Evolutionary conservation across 225 moss, liverwort and hornwort species (phyloP), one percentile per base, ranked within the genome.

Genomic region (Marchantia paleacea): DNA sequence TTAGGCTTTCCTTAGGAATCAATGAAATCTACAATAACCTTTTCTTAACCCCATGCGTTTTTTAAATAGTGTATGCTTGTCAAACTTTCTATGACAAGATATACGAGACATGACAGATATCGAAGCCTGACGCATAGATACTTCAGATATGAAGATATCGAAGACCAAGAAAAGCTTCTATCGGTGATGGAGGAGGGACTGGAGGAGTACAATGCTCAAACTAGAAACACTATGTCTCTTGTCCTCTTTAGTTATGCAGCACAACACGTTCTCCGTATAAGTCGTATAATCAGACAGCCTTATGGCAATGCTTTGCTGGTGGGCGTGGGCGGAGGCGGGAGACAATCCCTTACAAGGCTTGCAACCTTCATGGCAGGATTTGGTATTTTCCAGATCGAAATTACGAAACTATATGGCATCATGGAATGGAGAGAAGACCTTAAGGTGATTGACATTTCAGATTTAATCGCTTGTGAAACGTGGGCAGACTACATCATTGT

Each of bases 231-330:
- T 10, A 93, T 95, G 93, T 73, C 88, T 78, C 90, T 95, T 39
- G 90, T 93, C 22, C 90, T 95, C 25, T 95, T 95, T 28, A 89
- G 88, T 0, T 93, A 95, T 75, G 95, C 93, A 58, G 93, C 92
- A 48, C 90, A 93, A 52, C 93, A 95, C 81, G 83, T 95, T 7
- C 80, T 95, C 29, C 88, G 93, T 0, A 95, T 95, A 52, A 93
- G 95, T 72, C 93, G 95, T 72, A 93, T 95, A 50, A 91, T 96
- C 1, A 86, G 95, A 55, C 93, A 96, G 67, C 95, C 95, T 50
- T 95, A 92, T 81, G 93, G 93, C 0, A 93, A 92, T 84, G 93
- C 95, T 0, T 87, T 95, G 31, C 78, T 95, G 74, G 95, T 95
- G 0, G 95, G 95, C 47, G 92, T 95, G 5, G 93, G 93, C 78